Conservation (phyloP, 768 basidiomycete genomes). For the Hortiboletus campestris region DNA sequence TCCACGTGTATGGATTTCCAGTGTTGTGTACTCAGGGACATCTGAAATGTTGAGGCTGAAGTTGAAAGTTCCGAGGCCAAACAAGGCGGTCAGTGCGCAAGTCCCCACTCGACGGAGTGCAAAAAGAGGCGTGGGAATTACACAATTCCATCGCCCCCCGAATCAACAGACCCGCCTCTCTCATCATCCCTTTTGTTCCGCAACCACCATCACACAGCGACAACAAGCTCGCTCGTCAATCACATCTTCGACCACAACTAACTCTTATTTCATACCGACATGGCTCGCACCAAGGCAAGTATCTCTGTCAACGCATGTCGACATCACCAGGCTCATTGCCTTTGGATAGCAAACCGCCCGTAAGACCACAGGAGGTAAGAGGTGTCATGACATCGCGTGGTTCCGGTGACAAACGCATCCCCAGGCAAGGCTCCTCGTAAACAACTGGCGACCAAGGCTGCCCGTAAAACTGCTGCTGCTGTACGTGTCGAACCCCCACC, state of each 20-base stretch:
- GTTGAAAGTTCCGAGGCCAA: conserved; percentile 18
- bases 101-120: conserved; percentile 22
- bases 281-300: conserved; percentile 88
- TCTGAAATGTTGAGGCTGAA: not conserved
- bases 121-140: conserved; percentile 33
- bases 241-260: conserved; percentile 5
- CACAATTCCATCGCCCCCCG: conserved; percentile 16
- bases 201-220: conserved; percentile 30
- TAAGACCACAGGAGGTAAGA: conserved; percentile 95
- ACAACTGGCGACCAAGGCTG: conserved; percentile 94
- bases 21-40: not conserved
- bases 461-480: conserved; percentile 77
- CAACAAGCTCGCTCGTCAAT: conserved; percentile 3
- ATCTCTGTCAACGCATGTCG: not conserved
- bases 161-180: not conserved
- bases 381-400: conserved; percentile 13
- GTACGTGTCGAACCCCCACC: conserved; percentile 41
- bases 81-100: conserved; percentile 32
- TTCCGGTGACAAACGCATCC: conserved; percentile 24
- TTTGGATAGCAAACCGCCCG: conserved; percentile 88
- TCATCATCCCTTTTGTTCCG: conserved; percentile 21
- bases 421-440: conserved; percentile 88
- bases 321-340: conserved; percentile 2
- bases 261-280: conserved; percentile 29
- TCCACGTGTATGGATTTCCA: not conserved